Percentiles rank a stretch among this genome's conserved stretches.
Evolutionary conservation across 371 early-diverging fungal genomes (phyloP).

Genomic region (Dipsacomyces acuminosporus): DNA sequence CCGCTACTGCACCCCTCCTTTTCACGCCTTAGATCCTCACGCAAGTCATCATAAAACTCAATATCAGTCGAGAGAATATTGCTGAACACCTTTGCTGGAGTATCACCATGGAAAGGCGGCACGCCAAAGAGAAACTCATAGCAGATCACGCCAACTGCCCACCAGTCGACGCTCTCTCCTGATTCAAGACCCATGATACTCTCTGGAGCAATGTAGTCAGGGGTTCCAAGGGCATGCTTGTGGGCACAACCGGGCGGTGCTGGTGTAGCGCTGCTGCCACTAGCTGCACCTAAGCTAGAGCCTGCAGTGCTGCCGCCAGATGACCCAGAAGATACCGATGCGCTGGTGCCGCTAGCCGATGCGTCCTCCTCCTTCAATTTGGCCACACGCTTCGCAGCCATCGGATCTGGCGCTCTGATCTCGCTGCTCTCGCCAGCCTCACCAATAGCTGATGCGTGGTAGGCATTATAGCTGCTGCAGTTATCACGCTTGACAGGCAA

Average conservation of each 20-base stretch:
- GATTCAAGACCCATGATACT: conserved; percentile 75
- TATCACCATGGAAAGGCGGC: conserved; percentile 96
- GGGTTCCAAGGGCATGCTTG: conserved; percentile 67
- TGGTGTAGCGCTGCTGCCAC: background rate
- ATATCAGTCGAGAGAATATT: conserved; percentile 74
- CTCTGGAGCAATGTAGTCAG: conserved; percentile 93
- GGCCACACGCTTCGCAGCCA: conserved; percentile 12
- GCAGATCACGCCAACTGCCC: conserved; percentile 93
- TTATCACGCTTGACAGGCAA: conserved; percentile 1
- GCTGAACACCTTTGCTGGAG: conserved; percentile 84
- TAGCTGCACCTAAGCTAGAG: conserved; percentile 6
- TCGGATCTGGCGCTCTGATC: background rate
- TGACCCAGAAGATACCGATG: background rate
- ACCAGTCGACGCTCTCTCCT: conserved; percentile 89
- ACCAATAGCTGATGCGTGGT: background rate
- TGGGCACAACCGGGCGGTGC: background rate
- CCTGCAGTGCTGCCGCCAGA: background rate
- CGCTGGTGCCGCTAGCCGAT: background rate
- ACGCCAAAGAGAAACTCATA: conserved; percentile 80
- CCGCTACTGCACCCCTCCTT: conserved; percentile 29
- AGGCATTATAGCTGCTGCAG: background rate
- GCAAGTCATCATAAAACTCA: conserved; percentile 60
- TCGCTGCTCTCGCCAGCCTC: too few species aligned
- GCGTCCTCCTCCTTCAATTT: conserved; percentile 9
- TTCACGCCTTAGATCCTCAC: conserved; percentile 28